phyloP scores from a whole-genome alignment of 1,284 basidiomycete genomes.

The Entoloma clypeatum region DNA sequence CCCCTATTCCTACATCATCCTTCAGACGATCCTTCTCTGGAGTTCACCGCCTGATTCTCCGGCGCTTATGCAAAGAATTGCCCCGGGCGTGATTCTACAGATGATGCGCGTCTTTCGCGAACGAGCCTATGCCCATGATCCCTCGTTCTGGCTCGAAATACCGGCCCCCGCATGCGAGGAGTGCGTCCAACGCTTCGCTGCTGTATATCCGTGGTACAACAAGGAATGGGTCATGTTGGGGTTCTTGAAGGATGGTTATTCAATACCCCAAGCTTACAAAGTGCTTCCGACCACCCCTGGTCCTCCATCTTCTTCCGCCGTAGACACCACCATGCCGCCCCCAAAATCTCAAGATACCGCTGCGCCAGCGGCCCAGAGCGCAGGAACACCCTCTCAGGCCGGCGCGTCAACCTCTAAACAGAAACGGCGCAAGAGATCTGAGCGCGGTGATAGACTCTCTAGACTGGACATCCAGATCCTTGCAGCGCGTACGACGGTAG shows the following conservation, averaged over 20 bases:
- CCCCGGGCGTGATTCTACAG: slow-evolving; percentile 4
- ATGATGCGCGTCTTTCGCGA: slow-evolving; percentile 11
- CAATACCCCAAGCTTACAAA: background rate
- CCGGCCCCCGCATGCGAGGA: slow-evolving; percentile 9
- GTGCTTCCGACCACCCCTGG: background rate
- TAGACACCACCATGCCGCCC: too few relatives aligned
- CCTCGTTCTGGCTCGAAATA: slow-evolving; percentile 5
- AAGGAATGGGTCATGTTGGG: slow-evolving; percentile 16
- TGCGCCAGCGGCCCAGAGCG: too few relatives aligned
- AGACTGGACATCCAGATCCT: slow-evolving; percentile 23
- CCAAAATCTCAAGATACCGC: too few relatives aligned
- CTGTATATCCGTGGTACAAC: slow-evolving; percentile 6
- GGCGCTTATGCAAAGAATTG: background rate
- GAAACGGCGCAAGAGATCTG: slow-evolving; percentile 5
- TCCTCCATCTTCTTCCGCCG: background rate
- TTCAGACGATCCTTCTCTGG: slow-evolving; percentile 14
- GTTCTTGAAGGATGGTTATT: slow-evolving; percentile 4
- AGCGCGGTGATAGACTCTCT: too few relatives aligned
- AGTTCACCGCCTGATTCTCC: slow-evolving; percentile 1
- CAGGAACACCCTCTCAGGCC: too few relatives aligned
- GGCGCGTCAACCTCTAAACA: background rate
- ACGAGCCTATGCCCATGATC: slow-evolving; percentile 7
- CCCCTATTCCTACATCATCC: slow-evolving; percentile 13
- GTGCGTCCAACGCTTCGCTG: slow-evolving; percentile 9
- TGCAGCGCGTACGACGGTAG: slow-evolving; percentile 27